Evolutionary conservation across 208 protist genomes (phyloP), one percentile per base, ranked within the genome.

Genomic region (Trypanosoma platydactyli): DNA sequence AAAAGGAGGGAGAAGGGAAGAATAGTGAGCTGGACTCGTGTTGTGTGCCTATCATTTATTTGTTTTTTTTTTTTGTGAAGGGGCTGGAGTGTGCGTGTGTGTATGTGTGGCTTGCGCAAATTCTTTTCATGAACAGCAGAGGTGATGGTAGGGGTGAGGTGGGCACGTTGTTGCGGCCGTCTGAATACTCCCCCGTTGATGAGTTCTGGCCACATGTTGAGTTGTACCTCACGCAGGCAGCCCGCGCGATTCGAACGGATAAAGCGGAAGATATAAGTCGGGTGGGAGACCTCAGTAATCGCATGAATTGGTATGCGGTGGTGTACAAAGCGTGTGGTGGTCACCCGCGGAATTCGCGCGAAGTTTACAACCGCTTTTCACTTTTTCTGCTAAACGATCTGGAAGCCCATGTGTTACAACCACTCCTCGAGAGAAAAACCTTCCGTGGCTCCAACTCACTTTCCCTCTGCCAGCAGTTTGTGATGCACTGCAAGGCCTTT

Each of bases 221-320:
- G 49, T 41, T 15, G 24, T 64, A 75, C 49, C 60, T 75, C 11
- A 24, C 46, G 22, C 38, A 64, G 6, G 35, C 60, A 1, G 44
- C 55, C 12, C 41, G 49, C 6, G 54, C 40, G 12, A 62, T 75
- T 18, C 69, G 69, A 13, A 64, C 42, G 13, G 55, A 46, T 7
- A 58, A 54, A 41, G 48, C 27, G 11, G 60, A 68, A 40, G 41
- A 49, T 24, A 35, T 48, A 35, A 53, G 62, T 22, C 29, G 52
- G 5, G 22, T 75, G 54, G 3, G 33, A 18, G 53, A 62, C 35
- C 29, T 45, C 2, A 25, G 54, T 20, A 67, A 88, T 62, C 77
- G 76, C 44, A 94, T 94, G 88, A 76, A 69, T 30, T 94, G 83
- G 83, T 88, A 92, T 66, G 74, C 83, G 1, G 62, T 75, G 30